Base-by-base conservation (phyloP, 148 eudicot species). In the Diospyros kaki region DNA sequence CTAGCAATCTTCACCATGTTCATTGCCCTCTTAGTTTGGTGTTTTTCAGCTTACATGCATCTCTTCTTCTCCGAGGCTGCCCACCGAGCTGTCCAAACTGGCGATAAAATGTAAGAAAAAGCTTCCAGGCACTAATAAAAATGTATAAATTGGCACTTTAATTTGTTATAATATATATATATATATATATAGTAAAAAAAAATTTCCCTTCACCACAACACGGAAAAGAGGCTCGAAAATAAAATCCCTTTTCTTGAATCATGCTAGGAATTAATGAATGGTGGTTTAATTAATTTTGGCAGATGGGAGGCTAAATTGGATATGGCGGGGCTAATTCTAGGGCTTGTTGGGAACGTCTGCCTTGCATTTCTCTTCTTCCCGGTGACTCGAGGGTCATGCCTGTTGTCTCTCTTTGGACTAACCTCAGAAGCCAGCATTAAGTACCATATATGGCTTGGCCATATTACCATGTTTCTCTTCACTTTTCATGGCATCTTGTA, bases 361-460 rank as follows among this genome's bases (percentile, higher is more conserved):
- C 73, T 81, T 12, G 58, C 84, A 0, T 84, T 86, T 58, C 84
- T 86, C 10, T 86, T 86, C 80, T 82, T 82, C 56, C 89, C 87
- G 4, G 89, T 86, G 78, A 77, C 86, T 18, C 78, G 87, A 3
- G 87, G 82, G 40, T 84, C 89, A 0, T 82, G 86, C 6, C 10
- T 84, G 11, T 52, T 86, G 66, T 82, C 80, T 0, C 69, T 86
- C 0, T 80, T 86, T 13, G 89, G 87, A 1, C 73, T 86, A 6
- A 84, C 84, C n/a, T 86, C 82, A 0, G 89, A 86, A 68, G 76
- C 65, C 1, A 82, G 85, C 64, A 55, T 84, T 62, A 86, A 82
- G 73, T 86, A 86, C 58, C 90, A 87, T 39, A 77, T 87, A 66
- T 87, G 90, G 90, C 75, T 87, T 15, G 90, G 86, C 3, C 88